phyloP scores from a whole-genome alignment of 2,329 filamentous ascomycete genomes.

The Hirsutella minnesotensis region DNA sequence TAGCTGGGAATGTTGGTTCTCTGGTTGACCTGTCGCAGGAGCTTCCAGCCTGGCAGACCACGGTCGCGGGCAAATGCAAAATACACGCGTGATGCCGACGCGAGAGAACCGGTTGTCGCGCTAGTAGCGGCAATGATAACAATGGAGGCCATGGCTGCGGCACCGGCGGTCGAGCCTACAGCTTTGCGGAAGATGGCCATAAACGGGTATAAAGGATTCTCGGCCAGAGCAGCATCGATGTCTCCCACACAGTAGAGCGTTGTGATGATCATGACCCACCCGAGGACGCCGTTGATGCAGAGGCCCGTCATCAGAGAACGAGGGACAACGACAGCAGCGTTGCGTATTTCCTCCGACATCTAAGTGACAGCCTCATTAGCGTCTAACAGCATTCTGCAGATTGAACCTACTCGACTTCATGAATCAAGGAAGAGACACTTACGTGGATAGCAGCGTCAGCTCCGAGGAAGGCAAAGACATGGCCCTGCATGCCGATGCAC shows the following conservation, averaged over 20 bases:
- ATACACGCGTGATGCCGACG: slow-evolving; percentile 43
- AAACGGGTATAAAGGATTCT: slow-evolving; percentile 41
- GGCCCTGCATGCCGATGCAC: slow-evolving; percentile 30
- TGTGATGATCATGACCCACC: slow-evolving; percentile 44
- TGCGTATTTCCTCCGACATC: slow-evolving; percentile 33
- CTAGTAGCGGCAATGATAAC: slow-evolving; percentile 35
- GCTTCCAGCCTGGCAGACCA: slow-evolving; percentile 17
- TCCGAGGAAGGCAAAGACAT: slow-evolving; percentile 17
- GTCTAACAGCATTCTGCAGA: slow-evolving; percentile 18
- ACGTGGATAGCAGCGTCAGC: slow-evolving; percentile 5
- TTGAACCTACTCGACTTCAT: slow-evolving; percentile 15
- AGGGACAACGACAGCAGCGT: slow-evolving; percentile 37
- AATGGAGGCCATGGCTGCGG: slow-evolving; percentile 36
- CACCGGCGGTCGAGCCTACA: slow-evolving; percentile 32
- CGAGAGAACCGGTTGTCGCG: slow-evolving; percentile 40
- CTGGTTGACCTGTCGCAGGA: slow-evolving; percentile 8
- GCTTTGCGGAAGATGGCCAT: slow-evolving; percentile 45
- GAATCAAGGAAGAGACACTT: slow-evolving; percentile 9
- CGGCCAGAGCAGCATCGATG: slow-evolving; percentile 28
- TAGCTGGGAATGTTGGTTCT: slow-evolving; percentile 16
- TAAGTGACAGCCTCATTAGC: slow-evolving; percentile 30
- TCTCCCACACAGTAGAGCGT: slow-evolving; percentile 42
- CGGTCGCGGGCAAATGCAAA: slow-evolving; percentile 36
- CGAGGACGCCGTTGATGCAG: slow-evolving; percentile 36
- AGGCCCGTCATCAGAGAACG: slow-evolving; percentile 36